Percentiles rank a stretch among this genome's conserved stretches.
Conservation (phyloP, 768 basidiomycete genomes). For the Pseudohyphozyma bogoriensis region DNA sequence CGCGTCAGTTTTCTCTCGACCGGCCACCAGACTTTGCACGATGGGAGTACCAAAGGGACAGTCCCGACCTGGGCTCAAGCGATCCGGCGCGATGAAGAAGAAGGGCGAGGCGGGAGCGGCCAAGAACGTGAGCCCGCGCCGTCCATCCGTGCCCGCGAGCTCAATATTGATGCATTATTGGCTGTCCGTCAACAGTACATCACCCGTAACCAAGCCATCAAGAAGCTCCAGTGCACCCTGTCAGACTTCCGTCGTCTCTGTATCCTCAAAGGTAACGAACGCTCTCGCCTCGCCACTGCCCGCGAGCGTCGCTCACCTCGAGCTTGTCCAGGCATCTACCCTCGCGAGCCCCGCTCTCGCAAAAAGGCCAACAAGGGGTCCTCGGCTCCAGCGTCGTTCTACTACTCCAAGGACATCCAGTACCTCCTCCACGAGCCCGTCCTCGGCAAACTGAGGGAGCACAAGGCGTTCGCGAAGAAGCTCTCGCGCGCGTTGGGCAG, state of each 20-base stretch:
- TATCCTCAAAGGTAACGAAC: conserved; percentile 74
- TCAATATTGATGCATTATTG: no score
- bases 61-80: no score
- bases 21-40: no score
- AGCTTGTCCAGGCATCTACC: conserved; percentile 70
- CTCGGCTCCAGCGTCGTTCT: conserved; percentile 92
- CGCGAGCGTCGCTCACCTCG: neutral
- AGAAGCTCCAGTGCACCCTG: conserved; percentile 90
- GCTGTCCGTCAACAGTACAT: conserved; percentile 45
- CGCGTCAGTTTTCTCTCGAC: no score
- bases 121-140: conserved; percentile 47
- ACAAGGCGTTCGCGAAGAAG: conserved; percentile 97
- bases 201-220: conserved; percentile 80
- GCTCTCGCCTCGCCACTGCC: conserved; percentile 6
- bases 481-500: conserved; percentile 82
- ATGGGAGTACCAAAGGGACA: no score
- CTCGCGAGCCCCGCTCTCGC: conserved; percentile 80
- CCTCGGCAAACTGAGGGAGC: conserved; percentile 81
- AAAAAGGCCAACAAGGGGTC: conserved; percentile 97
- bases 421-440: conserved; percentile 96
- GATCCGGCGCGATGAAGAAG: conserved; percentile 28
- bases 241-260: conserved; percentile 94
- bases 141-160: neutral
- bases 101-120: conserved; percentile 87
- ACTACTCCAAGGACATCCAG: conserved; percentile 95